Percentiles rank a stretch among this genome's conserved stretches.
Evolutionary conservation across 768 basidiomycete genomes (phyloP).

Genomic region (Tylopilus sp.): DNA sequence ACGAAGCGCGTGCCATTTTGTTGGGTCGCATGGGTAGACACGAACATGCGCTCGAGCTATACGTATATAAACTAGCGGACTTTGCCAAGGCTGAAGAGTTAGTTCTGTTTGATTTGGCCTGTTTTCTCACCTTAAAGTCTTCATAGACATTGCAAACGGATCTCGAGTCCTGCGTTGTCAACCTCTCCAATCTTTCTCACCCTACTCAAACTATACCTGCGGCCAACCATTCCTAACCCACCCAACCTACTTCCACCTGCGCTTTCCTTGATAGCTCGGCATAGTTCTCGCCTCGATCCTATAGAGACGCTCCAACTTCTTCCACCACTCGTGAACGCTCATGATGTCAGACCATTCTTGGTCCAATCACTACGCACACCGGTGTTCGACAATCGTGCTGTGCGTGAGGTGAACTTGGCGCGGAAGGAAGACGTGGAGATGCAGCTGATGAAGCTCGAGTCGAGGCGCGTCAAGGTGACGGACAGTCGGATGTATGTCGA

Average conservation of each 20-base stretch:
- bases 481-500: constrained; percentile 85
- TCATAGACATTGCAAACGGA: constrained; percentile 83
- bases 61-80: constrained; percentile 84
- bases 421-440: constrained; percentile 74
- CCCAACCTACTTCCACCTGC: constrained; percentile 74
- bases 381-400: constrained; percentile 64
- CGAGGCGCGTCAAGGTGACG: constrained; percentile 80
- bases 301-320: constrained; percentile 80
- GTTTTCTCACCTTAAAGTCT: neutral
- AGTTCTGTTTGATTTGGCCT: constrained; percentile 21
- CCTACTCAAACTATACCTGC: constrained; percentile 84
- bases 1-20: constrained; percentile 88
- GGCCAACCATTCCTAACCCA: constrained; percentile 52
- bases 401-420: constrained; percentile 69
- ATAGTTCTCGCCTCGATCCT: constrained; percentile 78
- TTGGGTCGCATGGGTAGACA: constrained; percentile 88
- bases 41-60: constrained; percentile 91
- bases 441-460: constrained; percentile 71
- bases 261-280: constrained; percentile 80
- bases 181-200: constrained; percentile 73
- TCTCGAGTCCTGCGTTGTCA: constrained; percentile 57
- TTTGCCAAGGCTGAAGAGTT: constrained; percentile 88
- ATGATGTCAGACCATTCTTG: constrained; percentile 77
- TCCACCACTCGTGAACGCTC: constrained; percentile 84
- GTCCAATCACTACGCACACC: constrained; percentile 64